These are phyloP conservation scores for Melanomma pulvis-pyrius DNA, from an alignment of 495 filamentous ascomycete species.

Conservation along the genomic window DNA sequence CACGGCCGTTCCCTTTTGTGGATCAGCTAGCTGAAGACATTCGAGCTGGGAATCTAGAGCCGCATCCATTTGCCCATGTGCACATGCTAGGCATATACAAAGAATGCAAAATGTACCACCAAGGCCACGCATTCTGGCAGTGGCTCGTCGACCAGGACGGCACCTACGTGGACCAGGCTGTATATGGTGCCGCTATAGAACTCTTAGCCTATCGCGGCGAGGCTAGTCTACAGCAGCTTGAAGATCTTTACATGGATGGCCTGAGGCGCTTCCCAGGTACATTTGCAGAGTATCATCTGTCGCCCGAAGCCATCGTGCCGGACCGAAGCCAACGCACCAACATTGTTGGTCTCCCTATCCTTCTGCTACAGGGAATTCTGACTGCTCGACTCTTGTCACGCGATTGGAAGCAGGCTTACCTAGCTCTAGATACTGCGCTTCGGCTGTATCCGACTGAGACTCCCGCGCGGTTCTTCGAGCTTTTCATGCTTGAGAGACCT, in stretches of 20 bases:
- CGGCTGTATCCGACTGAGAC: conserved; percentile 50
- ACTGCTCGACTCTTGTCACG: conserved; percentile 50
- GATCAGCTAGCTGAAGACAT: conserved; percentile 45
- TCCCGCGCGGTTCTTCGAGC: conserved; percentile 48
- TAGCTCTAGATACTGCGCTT: conserved; percentile 52
- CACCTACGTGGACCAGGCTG: conserved; percentile 41
- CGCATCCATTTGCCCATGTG: conserved; percentile 48
- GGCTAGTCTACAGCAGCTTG: conserved; percentile 42
- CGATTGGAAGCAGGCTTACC: conserved; percentile 52
- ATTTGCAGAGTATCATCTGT: conserved; percentile 49
- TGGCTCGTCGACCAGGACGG: conserved; percentile 49
- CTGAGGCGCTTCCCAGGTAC: conserved; percentile 47
- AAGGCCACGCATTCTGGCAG: conserved; percentile 50
- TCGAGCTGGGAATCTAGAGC: conserved; percentile 37
- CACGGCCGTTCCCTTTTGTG: conserved; percentile 28
- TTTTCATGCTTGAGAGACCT: conserved; percentile 52
- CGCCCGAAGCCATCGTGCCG: conserved; percentile 44
- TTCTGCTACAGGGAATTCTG: conserved; percentile 54
- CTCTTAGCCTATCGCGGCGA: conserved; percentile 48
- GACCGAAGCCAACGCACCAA: conserved; percentile 39
- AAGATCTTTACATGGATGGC: conserved; percentile 48
- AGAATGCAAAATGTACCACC: conserved; percentile 45
- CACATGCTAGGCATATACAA: conserved; percentile 54
- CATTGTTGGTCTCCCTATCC: conserved; percentile 44
- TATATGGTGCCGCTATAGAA: conserved; percentile 55